Percentiles rank a stretch among this genome's conserved stretches.
Conservation (phyloP, 2,329 filamentous ascomycete genomes). For the Calonectria leucothoes region DNA sequence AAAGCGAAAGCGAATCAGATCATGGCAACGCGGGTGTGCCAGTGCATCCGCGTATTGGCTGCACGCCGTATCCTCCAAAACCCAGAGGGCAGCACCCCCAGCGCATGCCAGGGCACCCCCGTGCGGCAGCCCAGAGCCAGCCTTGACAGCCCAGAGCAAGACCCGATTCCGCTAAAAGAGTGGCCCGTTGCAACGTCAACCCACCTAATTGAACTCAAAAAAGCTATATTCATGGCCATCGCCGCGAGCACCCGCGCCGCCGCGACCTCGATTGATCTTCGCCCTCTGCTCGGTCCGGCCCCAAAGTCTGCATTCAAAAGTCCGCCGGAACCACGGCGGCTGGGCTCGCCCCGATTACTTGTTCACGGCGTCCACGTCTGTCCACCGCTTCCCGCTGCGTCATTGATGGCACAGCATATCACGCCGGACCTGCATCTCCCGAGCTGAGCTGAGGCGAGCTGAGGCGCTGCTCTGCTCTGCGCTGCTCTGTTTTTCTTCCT, state of each 20-base stretch:
- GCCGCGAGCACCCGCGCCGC: neutral
- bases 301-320: neutral
- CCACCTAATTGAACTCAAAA: conserved; percentile 1
- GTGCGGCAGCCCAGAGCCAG: neutral
- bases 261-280: neutral
- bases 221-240: neutral
- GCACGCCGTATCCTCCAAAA: too few relatives aligned
- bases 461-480: neutral
- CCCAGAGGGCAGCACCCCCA: too few relatives aligned
- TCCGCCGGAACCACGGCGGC: neutral
- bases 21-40: neutral
- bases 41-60: neutral
- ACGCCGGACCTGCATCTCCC: neutral
- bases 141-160: neutral
- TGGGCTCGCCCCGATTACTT: neutral
- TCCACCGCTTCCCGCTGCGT: neutral
- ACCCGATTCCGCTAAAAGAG: neutral
- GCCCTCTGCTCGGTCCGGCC: neutral
- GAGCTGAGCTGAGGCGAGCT: neutral
- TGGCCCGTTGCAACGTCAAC: neutral
- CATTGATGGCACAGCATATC: neutral
- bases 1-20: conserved; percentile 1
- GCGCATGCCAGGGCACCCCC: too few relatives aligned
- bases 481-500: neutral
- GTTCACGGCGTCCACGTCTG: neutral